These are phyloP conservation scores for Agaricus subrufescens DNA, from an alignment of 768 basidiomycete species.

Conservation along the genomic window DNA sequence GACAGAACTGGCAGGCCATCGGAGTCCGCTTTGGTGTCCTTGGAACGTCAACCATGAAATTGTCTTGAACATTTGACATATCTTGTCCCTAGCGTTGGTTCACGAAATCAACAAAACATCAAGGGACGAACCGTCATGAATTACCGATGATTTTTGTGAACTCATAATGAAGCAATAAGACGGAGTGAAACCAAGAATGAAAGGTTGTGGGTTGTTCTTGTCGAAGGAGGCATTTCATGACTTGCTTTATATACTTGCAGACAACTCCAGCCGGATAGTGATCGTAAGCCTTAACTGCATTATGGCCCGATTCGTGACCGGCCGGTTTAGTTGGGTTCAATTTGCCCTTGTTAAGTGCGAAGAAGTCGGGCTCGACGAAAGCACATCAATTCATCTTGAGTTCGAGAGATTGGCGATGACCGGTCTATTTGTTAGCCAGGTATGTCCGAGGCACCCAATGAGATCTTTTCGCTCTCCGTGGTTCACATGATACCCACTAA, in stretches of 20 bases:
- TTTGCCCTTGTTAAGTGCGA: slow-evolving; percentile 6
- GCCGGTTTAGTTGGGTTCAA: slow-evolving; percentile 6
- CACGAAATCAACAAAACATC: not conserved
- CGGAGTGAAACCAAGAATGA: not conserved
- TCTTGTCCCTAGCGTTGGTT: not conserved
- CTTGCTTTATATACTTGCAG: not conserved
- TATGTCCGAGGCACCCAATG: slow-evolving; percentile 5
- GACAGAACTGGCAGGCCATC: slow-evolving; percentile 74
- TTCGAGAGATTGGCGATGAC: slow-evolving; percentile 4
- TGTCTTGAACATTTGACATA: not conserved
- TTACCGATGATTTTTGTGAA: not conserved
- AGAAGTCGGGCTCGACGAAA: slow-evolving; percentile 7
- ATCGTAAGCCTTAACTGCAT: not conserved
- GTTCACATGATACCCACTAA: not conserved
- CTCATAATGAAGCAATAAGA: not conserved
- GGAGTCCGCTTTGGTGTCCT: slow-evolving; percentile 43
- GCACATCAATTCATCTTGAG: not conserved
- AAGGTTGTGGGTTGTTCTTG: not conserved
- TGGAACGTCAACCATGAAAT: slow-evolving; percentile 13
- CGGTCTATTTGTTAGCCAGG: not conserved
- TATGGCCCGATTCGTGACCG: not conserved
- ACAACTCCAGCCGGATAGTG: too few species aligned
- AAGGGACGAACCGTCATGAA: not conserved
- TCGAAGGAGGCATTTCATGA: not conserved
- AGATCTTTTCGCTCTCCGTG: not conserved